A percentile compares a stretch with the other conserved stretches of the same genome.
Conservation (phyloP, 805 yeast genomes). For the Cyberlindnera mrakii region DNA sequence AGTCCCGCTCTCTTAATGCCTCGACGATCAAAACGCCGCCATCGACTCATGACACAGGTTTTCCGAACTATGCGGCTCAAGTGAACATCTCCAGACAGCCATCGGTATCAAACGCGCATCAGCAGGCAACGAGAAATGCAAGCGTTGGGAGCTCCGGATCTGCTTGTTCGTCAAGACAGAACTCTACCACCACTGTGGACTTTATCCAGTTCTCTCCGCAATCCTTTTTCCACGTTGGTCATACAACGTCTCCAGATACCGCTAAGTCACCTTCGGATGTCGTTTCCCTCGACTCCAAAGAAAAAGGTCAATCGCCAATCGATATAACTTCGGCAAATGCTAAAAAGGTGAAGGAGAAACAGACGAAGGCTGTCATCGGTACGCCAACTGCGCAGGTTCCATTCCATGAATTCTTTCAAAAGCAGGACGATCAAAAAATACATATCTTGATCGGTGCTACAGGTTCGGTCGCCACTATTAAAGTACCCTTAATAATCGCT, state of each 20-base stretch:
- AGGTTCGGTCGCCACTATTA: slow-evolving; percentile 95
- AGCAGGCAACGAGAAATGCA: slow-evolving; percentile 13
- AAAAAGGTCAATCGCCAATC: neutral
- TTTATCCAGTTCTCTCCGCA: slow-evolving; percentile 20
- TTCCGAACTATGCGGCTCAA: slow-evolving; percentile 1
- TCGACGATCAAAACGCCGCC: slow-evolving; percentile 3
- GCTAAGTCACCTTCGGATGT: no score
- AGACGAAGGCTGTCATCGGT: slow-evolving; percentile 46
- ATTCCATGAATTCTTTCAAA: slow-evolving; percentile 63
- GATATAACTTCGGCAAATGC: neutral
- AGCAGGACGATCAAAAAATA: slow-evolving; percentile 74
- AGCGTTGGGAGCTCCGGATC: slow-evolving; percentile 15
- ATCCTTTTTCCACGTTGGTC: slow-evolving; percentile 2
- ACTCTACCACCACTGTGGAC: slow-evolving; percentile 19
- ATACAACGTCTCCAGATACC: neutral
- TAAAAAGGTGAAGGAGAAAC: slow-evolving; percentile 19
- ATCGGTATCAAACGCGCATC: slow-evolving; percentile 6
- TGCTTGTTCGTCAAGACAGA: slow-evolving; percentile 22
- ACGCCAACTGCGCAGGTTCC: slow-evolving; percentile 65
- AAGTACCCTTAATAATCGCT: slow-evolving; percentile 83
- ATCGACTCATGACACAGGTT: neutral
- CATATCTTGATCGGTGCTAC: slow-evolving; percentile 91
- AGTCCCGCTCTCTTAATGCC: neutral
- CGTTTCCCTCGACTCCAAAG: no score
- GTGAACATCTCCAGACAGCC: slow-evolving; percentile 12